Base-by-base conservation (phyloP, 306 rosid species). In the Calophaca sinica region DNA sequence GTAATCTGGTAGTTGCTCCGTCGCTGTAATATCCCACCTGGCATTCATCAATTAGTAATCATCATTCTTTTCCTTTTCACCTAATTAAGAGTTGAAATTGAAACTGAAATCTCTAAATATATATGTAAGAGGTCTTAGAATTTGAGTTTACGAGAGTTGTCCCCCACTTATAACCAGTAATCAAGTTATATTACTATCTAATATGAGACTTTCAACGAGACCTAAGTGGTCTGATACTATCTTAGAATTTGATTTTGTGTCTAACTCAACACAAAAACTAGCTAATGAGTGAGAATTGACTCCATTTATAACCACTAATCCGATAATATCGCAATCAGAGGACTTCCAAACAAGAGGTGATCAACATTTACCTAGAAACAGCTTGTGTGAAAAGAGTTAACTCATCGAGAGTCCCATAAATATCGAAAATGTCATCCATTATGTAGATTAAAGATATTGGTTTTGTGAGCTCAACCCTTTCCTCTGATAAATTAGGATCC, bases 391-490 rank as follows among this genome's bases (percentile, higher is more conserved):
- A 86, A 35, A 84, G 83, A 49, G 79, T 70, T 80, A 90, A 89
- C 49, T 93, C 88, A 5, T 87, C 80, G 2, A 79, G 70, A 1
- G 84, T 77, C n/a, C 97, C 93, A 52, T 87, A 88, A 2, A 89
- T 75, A 71, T 92, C 93, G 14, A 79, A 92, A 69, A 87, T 80
- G 53, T 92, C 97, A 68, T 92, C 96, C 1, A 92, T 70, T 35
- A 92, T 45, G 55, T 88, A 90, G 51, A 92, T 68, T 57, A 92
- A 76, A 35, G 96, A 76, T 42, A 92, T 84, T 57, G 90, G 71
- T 66, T 92, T 90, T 73, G 94, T 83, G 42, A 92, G 89, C 68
- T 87, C 89, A 75, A 92, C 3, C 70, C 96, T 88, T 79, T 87
- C 80, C 54, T 87, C 75, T 14, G 94, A 79, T 14, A 77, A 63